phyloP scores from a whole-genome alignment of 1,284 basidiomycete species.

The Pseudozyma sp. region DNA sequence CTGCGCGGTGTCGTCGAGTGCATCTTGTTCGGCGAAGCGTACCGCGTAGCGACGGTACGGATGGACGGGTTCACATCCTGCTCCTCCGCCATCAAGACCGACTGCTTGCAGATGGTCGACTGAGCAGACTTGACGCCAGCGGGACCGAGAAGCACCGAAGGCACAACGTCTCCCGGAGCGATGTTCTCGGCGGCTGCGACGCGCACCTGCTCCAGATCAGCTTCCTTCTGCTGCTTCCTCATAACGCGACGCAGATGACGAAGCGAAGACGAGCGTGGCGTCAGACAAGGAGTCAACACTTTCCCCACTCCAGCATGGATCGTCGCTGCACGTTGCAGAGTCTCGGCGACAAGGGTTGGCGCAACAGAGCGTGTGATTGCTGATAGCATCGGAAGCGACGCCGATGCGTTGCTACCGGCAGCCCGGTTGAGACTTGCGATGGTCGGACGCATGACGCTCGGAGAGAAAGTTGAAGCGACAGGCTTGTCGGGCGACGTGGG shows the following conservation, averaged over 20 bases:
- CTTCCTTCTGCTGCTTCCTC: conserved; percentile 39
- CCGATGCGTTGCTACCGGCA: conserved; percentile 7
- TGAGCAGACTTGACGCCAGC: not conserved
- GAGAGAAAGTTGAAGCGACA: conserved; percentile 24
- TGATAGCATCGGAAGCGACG: conserved; percentile 28
- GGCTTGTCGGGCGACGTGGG: conserved; percentile 2
- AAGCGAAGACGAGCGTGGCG: conserved; percentile 42
- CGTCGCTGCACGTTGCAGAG: conserved; percentile 33
- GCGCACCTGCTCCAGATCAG: conserved; percentile 26
- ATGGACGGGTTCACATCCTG: conserved; percentile 15
- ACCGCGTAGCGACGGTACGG: conserved; percentile 14
- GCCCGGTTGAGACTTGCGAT: conserved; percentile 30
- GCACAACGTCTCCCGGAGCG: conserved; percentile 28
- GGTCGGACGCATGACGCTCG: conserved; percentile 38
- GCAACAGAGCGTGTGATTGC: not conserved
- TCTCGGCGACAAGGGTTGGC: not conserved
- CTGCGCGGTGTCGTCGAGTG: not conserved
- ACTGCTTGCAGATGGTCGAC: no score
- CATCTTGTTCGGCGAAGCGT: conserved; percentile 2
- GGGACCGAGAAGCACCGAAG: conserved; percentile 11
- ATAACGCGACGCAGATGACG: conserved; percentile 38
- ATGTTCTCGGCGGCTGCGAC: conserved; percentile 37
- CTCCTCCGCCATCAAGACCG: not conserved
- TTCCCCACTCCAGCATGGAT: conserved; percentile 23
- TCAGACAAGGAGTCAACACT: conserved; percentile 21